A percentile compares a stretch with the other conserved stretches of the same genome.
These are phyloP conservation scores for Candida sp. DNA, from an alignment of 1,139 yeast species.

Conservation along the genomic window DNA sequence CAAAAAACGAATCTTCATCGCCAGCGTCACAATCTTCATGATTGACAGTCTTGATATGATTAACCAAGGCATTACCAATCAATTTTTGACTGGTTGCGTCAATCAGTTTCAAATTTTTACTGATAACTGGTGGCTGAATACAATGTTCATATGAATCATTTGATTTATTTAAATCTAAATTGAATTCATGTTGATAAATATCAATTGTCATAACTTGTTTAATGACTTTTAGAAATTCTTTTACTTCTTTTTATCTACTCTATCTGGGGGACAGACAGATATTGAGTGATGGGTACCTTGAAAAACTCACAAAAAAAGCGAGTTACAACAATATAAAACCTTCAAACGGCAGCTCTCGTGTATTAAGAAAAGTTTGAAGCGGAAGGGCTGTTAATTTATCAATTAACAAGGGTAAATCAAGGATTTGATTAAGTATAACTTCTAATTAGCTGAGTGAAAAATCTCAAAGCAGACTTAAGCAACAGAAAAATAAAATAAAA, in stretches of 20 bases:
- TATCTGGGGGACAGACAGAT: constrained; percentile 8
- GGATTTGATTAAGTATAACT: background rate
- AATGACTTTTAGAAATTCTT: too few species aligned
- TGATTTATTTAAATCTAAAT: constrained; percentile 4
- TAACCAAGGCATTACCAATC: constrained; percentile 39
- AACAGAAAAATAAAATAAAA: too few species aligned
- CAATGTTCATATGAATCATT: background rate
- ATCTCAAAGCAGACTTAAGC: background rate
- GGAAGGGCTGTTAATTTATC: background rate
- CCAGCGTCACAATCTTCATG: constrained; percentile 66
- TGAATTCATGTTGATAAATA: constrained; percentile 12
- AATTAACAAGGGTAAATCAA: background rate
- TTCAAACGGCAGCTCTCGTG: constrained; percentile 55
- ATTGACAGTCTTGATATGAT: constrained; percentile 48
- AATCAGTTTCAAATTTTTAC: background rate
- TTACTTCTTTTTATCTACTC: constrained; percentile 1
- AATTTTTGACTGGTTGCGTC: constrained; percentile 7
- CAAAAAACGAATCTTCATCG: constrained; percentile 84
- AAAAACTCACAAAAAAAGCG: constrained; percentile 29
- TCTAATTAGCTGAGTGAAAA: background rate
- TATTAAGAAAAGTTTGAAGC: background rate
- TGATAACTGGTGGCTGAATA: background rate
- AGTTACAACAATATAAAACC: constrained; percentile 23
- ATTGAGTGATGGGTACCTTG: constrained; percentile 1
- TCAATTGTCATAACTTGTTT: constrained; percentile 26